Conservation (phyloP, 1,139 yeast species). For the Candida albicans region DNA sequence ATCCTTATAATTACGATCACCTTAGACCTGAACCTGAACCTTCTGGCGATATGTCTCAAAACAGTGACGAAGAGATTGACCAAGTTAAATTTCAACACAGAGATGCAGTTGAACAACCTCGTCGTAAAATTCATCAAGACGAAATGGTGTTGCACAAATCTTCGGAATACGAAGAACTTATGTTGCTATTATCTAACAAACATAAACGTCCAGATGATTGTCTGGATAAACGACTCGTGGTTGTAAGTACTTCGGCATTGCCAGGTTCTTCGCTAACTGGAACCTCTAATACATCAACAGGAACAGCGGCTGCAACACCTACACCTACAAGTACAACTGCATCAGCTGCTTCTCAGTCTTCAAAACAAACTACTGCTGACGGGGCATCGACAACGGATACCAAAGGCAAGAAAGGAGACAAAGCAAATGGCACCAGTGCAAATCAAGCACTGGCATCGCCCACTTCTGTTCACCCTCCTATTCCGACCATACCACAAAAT, state of each 20-base stretch:
- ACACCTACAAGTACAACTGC: constrained; percentile 11
- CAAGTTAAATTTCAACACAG: constrained; percentile 47
- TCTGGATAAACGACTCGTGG: constrained; percentile 40
- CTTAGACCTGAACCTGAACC: constrained; percentile 47
- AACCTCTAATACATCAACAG: neutral
- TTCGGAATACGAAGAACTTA: constrained; percentile 86
- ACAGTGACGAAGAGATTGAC: constrained; percentile 30
- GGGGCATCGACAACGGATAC: constrained; percentile 22
- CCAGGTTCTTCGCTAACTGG: constrained; percentile 21
- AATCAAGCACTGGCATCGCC: constrained; percentile 16
- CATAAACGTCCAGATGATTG: constrained; percentile 40
- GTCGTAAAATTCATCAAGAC: constrained; percentile 47
- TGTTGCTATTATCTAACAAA: constrained; percentile 54
- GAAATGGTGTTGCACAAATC: constrained; percentile 63
- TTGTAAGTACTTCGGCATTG: constrained; percentile 34
- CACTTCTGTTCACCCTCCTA: constrained; percentile 18
- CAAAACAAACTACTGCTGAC: constrained; percentile 21
- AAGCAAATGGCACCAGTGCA: constrained; percentile 18
- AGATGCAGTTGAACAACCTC: constrained; percentile 41
- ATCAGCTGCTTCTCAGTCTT: constrained; percentile 15
- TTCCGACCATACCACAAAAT: constrained; percentile 15
- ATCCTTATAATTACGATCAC: constrained; percentile 56
- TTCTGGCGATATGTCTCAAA: constrained; percentile 39
- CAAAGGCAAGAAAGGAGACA: constrained; percentile 28
- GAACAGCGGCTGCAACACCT: constrained; percentile 14